Evolutionary conservation across 2,329 filamentous ascomycete genomes (phyloP).

Genomic region (Calonectria leucothoes): DNA sequence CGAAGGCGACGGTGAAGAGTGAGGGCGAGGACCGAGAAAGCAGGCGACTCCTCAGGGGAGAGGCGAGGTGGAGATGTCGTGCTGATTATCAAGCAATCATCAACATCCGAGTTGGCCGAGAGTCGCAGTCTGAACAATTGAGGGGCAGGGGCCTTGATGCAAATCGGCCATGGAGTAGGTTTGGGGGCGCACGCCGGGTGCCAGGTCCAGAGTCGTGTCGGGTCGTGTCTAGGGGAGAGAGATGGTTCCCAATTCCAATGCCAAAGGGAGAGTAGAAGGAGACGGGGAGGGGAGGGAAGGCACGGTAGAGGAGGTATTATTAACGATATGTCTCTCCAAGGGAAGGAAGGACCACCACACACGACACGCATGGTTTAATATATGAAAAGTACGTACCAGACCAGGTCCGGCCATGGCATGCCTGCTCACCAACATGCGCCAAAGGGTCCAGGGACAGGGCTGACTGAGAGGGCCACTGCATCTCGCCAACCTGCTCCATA

Average conservation of each 20-base stretch:
- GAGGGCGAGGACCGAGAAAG: not conserved
- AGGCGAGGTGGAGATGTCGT: not conserved
- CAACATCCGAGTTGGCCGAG: not conserved
- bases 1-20: not conserved
- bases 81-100: constrained; percentile 8
- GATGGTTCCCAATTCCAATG: not conserved
- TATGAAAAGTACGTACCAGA: constrained; percentile 8
- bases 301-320: constrained; percentile 15
- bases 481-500: not conserved
- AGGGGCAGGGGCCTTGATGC: constrained; percentile 6
- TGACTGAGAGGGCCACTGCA: constrained; percentile 12
- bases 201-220: not conserved
- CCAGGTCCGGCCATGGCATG: not conserved
- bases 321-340: constrained; percentile 11
- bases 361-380: not conserved
- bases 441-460: constrained; percentile 18
- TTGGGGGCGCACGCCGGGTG: not conserved
- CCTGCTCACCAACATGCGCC: constrained; percentile 1
- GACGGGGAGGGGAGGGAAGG: not conserved
- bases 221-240: not conserved
- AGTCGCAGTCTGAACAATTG: constrained; percentile 17
- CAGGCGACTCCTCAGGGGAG: not conserved
- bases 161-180: not conserved
- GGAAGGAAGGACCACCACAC: constrained; percentile 2
- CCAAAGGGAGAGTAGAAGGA: not conserved